Evolutionary conservation across 2,329 filamentous ascomycete genomes (phyloP), one percentile per base, ranked within the genome.

Genomic region (Colletotrichum chrysophilum): DNA sequence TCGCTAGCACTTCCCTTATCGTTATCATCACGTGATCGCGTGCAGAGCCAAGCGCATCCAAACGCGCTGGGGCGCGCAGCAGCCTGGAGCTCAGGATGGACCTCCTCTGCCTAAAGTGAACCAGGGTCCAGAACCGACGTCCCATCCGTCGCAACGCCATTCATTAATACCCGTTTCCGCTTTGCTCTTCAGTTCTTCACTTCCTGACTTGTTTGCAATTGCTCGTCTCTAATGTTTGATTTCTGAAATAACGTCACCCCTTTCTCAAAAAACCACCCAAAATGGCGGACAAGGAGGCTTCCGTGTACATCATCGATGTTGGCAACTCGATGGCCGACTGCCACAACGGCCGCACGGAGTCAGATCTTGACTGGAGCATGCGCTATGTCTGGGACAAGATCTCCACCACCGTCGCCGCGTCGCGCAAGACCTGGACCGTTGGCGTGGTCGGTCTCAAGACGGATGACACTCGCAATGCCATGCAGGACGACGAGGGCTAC

Each of bases 241-340:
- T 21, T 3, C 34, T 38, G 32, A 60, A 32, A 43, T 43, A 61
- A 32, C 14, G 7, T 61, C 56, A 21, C n/a, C 43, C 9, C 8
- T 38, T 21, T 28, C 21, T 16, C 62, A 43, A 66, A 43, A 9
- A 28, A 16, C 14, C 30, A 36, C 13, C 72, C 79, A 88, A 75
- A 71, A 98, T 98, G 96, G 94, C 96, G 13, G 93, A 94, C 77
- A 99, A 99, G 84, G 95, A 98, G 87, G 95, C 96, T 10, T 97
- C 94, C 1, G 91, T 98, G 58, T 99, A 97, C 84, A 94, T 99
- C 79, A 86, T 99, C 76, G 97, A 99, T 85, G 88, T 98, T 28
- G 96, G 96, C 74, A 88, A 87, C 81, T 94, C 96, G n/a, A 98
- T 98, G 94, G 93, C 89, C 74, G 88, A 94, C 82, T 90, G 88